Conservation (phyloP, 495 filamentous ascomycete species). For the Xylaria grammica region DNA sequence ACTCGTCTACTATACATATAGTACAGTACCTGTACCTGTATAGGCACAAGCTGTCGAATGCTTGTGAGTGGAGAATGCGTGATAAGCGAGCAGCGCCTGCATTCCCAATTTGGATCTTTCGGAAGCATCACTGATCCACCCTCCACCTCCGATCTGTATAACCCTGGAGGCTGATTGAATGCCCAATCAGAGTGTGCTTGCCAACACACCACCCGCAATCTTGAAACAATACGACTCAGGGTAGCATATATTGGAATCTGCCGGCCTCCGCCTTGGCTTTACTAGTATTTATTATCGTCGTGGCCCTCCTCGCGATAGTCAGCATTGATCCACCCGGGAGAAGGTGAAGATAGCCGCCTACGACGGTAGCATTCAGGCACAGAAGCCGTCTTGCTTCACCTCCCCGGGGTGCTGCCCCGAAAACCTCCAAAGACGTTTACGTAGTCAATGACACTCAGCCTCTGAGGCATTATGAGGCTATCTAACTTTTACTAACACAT, state of each 20-base stretch:
- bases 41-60: background rate
- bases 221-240: slow-evolving; percentile 14
- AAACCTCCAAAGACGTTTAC: background rate
- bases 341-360: slow-evolving; percentile 13
- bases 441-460: background rate
- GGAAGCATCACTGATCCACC: background rate
- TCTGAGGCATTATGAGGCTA: background rate
- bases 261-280: slow-evolving; percentile 12
- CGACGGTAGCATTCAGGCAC: slow-evolving; percentile 18
- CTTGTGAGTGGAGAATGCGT: background rate
- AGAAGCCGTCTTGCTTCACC: background rate
- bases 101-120: slow-evolving; percentile 9
- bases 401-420: background rate
- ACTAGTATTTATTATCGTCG: slow-evolving; percentile 1
- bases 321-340: background rate
- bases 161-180: background rate
- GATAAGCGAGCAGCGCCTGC: background rate
- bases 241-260: background rate
- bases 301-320: background rate
- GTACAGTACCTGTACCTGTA: background rate
- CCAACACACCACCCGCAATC: slow-evolving; percentile 1
- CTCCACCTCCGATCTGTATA: background rate
- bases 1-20: no score
- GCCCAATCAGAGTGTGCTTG: slow-evolving; percentile 9
- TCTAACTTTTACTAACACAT: background rate